These are phyloP conservation scores for Sicyos baderoa DNA, from an alignment of 306 rosid genomes.

Conservation along the genomic window DNA sequence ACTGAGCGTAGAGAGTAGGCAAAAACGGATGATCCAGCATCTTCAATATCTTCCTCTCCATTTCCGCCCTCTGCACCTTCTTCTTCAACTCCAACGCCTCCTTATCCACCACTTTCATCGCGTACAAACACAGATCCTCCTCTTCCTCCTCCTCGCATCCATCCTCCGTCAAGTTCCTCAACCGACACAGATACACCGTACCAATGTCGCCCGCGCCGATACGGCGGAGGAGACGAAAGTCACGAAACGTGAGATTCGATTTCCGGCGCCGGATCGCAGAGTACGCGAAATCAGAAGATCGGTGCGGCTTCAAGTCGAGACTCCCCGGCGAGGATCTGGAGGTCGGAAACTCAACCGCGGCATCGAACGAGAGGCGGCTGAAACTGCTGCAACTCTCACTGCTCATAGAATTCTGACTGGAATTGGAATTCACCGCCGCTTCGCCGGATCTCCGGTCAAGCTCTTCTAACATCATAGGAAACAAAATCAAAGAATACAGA, in stretches of 20 bases:
- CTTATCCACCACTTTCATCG: conserved; percentile 95
- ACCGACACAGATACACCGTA: conserved; percentile 72
- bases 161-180: conserved; percentile 27
- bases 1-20: conserved; percentile 82
- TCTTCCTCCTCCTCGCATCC: conserved; percentile 19
- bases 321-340: conserved; percentile 35
- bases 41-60: conserved; percentile 83
- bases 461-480: conserved; percentile 44
- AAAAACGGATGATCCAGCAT: conserved; percentile 92
- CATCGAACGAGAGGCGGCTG: conserved; percentile 83
- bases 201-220: conserved; percentile 94
- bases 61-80: conserved; percentile 71
- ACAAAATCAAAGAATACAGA: neutral
- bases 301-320: conserved; percentile 66
- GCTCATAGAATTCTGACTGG: conserved; percentile 69
- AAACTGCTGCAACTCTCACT: conserved; percentile 87
- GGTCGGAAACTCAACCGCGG: conserved; percentile 24
- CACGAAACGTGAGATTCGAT: conserved; percentile 55
- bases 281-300: conserved; percentile 87
- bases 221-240: conserved; percentile 69
- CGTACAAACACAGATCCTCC: conserved; percentile 34
- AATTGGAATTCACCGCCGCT: conserved; percentile 43
- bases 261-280: conserved; percentile 61
- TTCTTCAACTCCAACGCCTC: conserved; percentile 73
- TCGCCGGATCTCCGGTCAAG: conserved; percentile 43